Evolutionary conservation across 768 basidiomycete species (phyloP).

Genomic region (Dentipellis fragilis): DNA sequence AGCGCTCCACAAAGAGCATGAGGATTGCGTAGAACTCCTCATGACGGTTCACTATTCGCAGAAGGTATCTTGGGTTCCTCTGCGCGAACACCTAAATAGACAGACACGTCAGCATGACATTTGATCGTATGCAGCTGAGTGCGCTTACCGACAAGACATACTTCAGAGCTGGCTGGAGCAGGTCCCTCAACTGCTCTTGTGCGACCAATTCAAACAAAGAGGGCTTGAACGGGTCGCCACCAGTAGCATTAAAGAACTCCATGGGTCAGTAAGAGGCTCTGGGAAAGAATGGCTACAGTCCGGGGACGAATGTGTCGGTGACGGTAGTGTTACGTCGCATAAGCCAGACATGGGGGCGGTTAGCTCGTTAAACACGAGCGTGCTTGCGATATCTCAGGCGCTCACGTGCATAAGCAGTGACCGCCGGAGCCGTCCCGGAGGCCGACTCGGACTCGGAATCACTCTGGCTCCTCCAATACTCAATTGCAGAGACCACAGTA

Average conservation of each 20-base stretch:
- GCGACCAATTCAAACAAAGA: constrained; percentile 88
- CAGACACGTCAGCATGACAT: not conserved
- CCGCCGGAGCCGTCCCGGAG: too few species aligned
- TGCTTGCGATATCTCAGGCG: too few species aligned
- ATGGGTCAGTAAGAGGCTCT: constrained; percentile 24
- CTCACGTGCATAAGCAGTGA: not conserved
- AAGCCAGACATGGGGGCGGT: too few species aligned
- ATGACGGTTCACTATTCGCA: constrained; percentile 86
- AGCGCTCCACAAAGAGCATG: constrained; percentile 83
- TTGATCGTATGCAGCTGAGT: not conserved
- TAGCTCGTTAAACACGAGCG: too few species aligned
- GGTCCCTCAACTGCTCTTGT: constrained; percentile 85
- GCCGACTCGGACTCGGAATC: too few species aligned
- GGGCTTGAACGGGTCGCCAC: constrained; percentile 63
- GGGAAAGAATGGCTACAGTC: too few species aligned
- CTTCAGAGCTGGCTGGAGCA: constrained; percentile 89
- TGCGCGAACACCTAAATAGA: constrained; percentile 79
- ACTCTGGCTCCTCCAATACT: too few species aligned
- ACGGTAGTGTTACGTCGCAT: too few species aligned
- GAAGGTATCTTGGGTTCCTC: constrained; percentile 83
- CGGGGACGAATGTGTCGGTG: too few species aligned
- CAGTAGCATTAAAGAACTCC: constrained; percentile 78
- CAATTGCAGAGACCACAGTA: too few species aligned
- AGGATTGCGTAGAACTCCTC: constrained; percentile 91
- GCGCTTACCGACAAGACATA: constrained; percentile 79